These are phyloP conservation scores for Zygosaccharomyces sapae DNA, from an alignment of 1,139 yeast genomes.

Conservation along the genomic window DNA sequence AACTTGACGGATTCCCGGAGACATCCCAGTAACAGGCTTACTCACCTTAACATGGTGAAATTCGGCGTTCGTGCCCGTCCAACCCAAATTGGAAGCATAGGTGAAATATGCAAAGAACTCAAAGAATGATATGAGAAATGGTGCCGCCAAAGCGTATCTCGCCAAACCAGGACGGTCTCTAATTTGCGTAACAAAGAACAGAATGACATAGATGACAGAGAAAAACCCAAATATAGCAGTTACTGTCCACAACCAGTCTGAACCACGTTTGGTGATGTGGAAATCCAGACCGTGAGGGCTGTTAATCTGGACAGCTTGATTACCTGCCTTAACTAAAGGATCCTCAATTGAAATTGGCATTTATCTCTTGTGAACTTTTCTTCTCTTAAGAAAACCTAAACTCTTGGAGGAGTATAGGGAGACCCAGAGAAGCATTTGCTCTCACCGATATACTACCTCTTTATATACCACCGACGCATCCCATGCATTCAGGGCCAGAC, in stretches of 20 bases:
- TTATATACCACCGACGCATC: no score
- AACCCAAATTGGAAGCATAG: conserved; percentile 59
- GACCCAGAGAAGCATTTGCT: no score
- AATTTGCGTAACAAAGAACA: conserved; percentile 42
- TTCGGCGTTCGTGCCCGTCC: conserved; percentile 47
- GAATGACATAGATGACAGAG: conserved; percentile 42
- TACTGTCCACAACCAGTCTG: conserved; percentile 70
- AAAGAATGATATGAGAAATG: conserved; percentile 43
- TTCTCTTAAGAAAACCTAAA: no score
- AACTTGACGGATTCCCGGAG: conserved; percentile 49
- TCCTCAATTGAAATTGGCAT: not conserved
- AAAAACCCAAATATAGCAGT: conserved; percentile 48
- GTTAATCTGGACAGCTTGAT: conserved; percentile 50
- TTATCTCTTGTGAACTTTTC: not conserved
- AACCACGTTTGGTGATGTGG: conserved; percentile 55
- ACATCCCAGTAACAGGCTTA: conserved; percentile 16
- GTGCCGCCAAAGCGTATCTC: conserved; percentile 46
- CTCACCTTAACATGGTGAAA: conserved; percentile 45
- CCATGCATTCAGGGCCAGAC: no score
- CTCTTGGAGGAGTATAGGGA: no score
- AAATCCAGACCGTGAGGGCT: conserved; percentile 45
- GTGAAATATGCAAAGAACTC: conserved; percentile 53
- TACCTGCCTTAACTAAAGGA: conserved; percentile 23
- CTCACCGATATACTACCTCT: no score
- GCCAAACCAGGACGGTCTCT: conserved; percentile 30